phyloP scores from a whole-genome alignment of 352 stramenopile genomes.

The Phytopythium sindhum region DNA sequence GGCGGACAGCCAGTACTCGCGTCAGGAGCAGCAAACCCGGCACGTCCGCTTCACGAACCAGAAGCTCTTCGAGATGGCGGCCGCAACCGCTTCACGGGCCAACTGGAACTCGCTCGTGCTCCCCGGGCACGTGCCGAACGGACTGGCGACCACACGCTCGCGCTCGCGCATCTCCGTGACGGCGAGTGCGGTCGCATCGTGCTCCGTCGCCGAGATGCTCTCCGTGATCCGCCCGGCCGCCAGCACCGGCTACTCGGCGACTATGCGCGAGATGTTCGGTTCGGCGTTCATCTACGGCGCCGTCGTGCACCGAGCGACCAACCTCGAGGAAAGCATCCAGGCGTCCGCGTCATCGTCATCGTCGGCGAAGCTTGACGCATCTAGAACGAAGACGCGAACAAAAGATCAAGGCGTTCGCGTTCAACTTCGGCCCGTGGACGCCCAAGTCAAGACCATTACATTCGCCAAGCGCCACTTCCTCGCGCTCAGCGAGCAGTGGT shows the following conservation, averaged over 20 bases:
- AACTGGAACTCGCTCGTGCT: background rate
- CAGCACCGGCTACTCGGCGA: constrained; percentile 24
- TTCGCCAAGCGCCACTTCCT: constrained; percentile 41
- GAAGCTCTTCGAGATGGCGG: constrained; percentile 3
- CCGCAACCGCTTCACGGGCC: background rate
- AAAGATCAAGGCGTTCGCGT: background rate
- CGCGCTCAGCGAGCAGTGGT: constrained; percentile 38
- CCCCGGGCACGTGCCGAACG: background rate
- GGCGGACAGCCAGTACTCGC: background rate
- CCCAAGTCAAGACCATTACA: constrained; percentile 30
- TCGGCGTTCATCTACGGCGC: constrained; percentile 43
- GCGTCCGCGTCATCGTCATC: background rate
- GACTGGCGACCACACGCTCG: background rate
- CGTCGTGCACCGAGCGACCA: constrained; percentile 26
- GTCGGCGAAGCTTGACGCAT: background rate
- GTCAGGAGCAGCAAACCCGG: background rate
- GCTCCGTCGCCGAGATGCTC: constrained; percentile 33
- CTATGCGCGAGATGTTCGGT: constrained; percentile 42
- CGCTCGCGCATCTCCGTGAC: background rate
- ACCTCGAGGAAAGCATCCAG: background rate
- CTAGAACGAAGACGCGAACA: background rate
- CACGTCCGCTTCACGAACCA: background rate
- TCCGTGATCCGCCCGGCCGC: constrained; percentile 27
- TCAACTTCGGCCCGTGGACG: constrained; percentile 3
- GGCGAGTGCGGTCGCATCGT: constrained; percentile 20